These are phyloP conservation scores for Fusarium paranaense DNA, from an alignment of 2,329 filamentous ascomycete genomes.

Conservation along the genomic window DNA sequence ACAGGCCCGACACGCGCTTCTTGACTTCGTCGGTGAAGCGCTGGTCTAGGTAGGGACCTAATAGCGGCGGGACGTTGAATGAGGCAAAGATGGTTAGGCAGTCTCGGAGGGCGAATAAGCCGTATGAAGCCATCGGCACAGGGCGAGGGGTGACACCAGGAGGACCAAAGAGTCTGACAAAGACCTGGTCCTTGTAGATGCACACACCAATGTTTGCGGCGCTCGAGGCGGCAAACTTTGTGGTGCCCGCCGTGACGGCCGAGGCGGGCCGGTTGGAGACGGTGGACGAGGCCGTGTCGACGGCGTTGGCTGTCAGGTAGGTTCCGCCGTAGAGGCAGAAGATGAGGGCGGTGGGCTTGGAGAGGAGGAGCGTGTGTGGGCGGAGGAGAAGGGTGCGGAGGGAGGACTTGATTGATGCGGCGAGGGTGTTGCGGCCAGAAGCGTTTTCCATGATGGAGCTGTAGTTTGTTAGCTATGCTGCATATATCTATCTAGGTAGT, in stretches of 20 bases:
- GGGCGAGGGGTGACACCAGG: conserved; percentile 60
- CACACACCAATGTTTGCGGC: conserved; percentile 87
- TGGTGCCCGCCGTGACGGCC: conserved; percentile 76
- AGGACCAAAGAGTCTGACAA: conserved; percentile 84
- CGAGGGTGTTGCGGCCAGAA: conserved; percentile 73
- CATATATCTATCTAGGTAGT: too few relatives aligned
- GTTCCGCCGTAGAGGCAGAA: conserved; percentile 86
- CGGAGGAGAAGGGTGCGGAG: conserved; percentile 66
- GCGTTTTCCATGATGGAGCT: conserved; percentile 86
- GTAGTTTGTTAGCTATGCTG: conserved; percentile 20
- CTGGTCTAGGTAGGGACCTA: conserved; percentile 76
- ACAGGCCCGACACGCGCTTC: conserved; percentile 61
- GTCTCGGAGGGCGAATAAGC: conserved; percentile 84
- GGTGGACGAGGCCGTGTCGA: conserved; percentile 84
- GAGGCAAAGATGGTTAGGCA: conserved; percentile 90
- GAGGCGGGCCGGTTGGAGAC: conserved; percentile 66
- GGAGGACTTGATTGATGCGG: conserved; percentile 69
- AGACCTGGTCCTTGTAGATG: conserved; percentile 90
- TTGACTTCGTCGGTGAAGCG: conserved; percentile 63
- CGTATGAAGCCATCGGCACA: conserved; percentile 78
- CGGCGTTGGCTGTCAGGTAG: conserved; percentile 87
- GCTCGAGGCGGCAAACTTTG: conserved; percentile 85
- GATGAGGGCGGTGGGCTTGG: conserved; percentile 76
- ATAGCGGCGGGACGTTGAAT: conserved; percentile 87
- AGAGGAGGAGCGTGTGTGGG: conserved; percentile 71